Base-by-base conservation (phyloP, 2,329 filamentous ascomycete genomes). In the Penicillium sp. region DNA sequence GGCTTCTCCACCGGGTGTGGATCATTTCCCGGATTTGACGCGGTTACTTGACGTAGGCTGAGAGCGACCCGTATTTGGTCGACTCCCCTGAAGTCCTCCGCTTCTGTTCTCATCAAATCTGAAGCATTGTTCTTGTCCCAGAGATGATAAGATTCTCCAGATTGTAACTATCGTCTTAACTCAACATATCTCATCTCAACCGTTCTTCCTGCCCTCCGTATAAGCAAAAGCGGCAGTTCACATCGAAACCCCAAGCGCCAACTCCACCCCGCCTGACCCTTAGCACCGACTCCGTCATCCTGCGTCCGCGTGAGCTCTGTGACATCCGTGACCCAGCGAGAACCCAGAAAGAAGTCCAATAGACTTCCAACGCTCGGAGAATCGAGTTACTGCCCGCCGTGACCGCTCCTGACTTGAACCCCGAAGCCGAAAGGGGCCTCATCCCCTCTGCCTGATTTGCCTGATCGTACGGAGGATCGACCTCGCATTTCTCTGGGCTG, bases 311-410 rank as follows among this genome's bases (percentile, higher is more conserved):
- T 41, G 39, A 41, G 43, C 44, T 36, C 51, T 55, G 52, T 48
- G 55, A 55, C 50, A 48, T 44, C 44, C 35, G 39, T 36, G 33
- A 36, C 33, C 33, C 7, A 18, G n/a, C 18, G 33, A 11, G 18
- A 36, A 8, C 8, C 16, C 9, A 38, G 9, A 38, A 20, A 38
- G 16, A 3, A 38, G 35, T 35, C 31, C 33, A 35, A 35, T 18
- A 35, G n/a, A 35, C 33, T 35, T 35, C 10, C 31, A 18, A 36
- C 33, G 9, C 11, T 44, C 35, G 1, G 35, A 18, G 9, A 38
- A 13, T 38, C 16, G 16, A 13, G 18, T 38, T 50, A 48, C 49
- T 51, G 49, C 51, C 45, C 46, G 46, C 50, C 22, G 53, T 50
- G 50, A 52, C 46, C 51, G 48, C 51, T 48, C 44, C 44, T 38